phyloP scores from a whole-genome alignment of 768 basidiomycete genomes.

The Lentinula edodes region DNA sequence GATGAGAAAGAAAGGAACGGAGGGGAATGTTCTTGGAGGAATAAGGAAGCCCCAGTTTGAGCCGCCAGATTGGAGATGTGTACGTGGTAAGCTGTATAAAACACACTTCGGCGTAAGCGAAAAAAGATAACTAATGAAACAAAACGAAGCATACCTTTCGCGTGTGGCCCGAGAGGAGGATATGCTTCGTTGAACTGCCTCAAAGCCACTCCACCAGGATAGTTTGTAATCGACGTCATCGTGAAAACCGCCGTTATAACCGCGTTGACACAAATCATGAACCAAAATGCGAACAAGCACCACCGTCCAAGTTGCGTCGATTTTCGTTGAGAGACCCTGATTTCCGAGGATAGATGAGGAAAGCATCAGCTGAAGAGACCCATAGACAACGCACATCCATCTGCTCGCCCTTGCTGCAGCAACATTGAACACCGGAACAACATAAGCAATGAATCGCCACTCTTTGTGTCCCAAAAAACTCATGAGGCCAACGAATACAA shows the following conservation, averaged over 20 bases:
- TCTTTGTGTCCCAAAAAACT: conserved; percentile 90
- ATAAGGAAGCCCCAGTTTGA: conserved; percentile 87
- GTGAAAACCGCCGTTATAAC: conserved; percentile 47
- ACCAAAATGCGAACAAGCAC: conserved; percentile 36
- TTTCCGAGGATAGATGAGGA: neutral
- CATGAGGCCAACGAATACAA: conserved; percentile 55
- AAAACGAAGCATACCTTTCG: conserved; percentile 20
- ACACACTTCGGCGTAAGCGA: neutral
- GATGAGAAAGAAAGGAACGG: conserved; percentile 34
- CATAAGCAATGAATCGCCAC: conserved; percentile 94
- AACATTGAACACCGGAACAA: conserved; percentile 76
- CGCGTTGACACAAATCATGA: conserved; percentile 48
- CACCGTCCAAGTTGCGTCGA: conserved; percentile 40
- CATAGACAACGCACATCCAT: conserved; percentile 50
- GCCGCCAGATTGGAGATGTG: conserved; percentile 83
- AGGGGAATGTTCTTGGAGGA: conserved; percentile 63
- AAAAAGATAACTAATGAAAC: neutral
- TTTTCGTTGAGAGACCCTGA: conserved; percentile 45
- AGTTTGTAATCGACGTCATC: conserved; percentile 65
- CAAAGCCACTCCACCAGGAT: conserved; percentile 84
- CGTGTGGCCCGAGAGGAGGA: conserved; percentile 12
- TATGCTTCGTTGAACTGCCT: conserved; percentile 51
- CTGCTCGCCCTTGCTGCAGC: conserved; percentile 64
- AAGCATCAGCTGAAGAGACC: neutral
- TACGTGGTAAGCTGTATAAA: conserved; percentile 43